Percentiles rank a stretch among this genome's conserved stretches.
Conservation (phyloP, 2,329 filamentous ascomycete species). For the Cladosporium oxysporum region DNA sequence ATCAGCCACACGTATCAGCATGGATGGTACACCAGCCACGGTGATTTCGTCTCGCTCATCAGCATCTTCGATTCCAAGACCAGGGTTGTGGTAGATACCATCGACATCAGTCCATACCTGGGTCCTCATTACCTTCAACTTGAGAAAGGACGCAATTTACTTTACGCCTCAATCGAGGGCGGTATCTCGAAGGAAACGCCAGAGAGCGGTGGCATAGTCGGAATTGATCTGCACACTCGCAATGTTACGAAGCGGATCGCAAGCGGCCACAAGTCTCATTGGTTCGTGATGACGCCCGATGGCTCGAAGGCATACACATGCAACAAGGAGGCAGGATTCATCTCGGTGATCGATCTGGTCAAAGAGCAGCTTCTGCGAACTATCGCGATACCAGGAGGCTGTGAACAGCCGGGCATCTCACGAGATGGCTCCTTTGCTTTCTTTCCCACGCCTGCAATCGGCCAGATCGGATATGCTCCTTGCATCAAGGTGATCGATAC, state of each 20-base stretch:
- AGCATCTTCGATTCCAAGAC: constrained; percentile 22
- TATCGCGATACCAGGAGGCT: not conserved
- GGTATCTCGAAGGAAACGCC: constrained; percentile 1
- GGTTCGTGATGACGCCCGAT: constrained; percentile 25
- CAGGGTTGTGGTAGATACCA: constrained; percentile 18
- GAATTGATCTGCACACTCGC: constrained; percentile 20
- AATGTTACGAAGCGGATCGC: constrained; percentile 21
- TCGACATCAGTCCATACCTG: constrained; percentile 21
- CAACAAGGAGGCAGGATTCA: constrained; percentile 22
- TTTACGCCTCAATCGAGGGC: constrained; percentile 22
- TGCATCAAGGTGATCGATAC: constrained; percentile 14
- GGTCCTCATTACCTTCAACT: constrained; percentile 22
- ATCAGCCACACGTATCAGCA: constrained; percentile 22
- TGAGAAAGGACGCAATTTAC: constrained; percentile 15
- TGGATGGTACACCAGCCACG: constrained; percentile 23
- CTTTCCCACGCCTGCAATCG: constrained; percentile 9
- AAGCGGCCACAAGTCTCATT: constrained; percentile 22
- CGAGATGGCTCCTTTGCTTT: not conserved
- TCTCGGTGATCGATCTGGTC: constrained; percentile 9
- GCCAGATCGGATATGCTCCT: not conserved
- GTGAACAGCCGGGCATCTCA: constrained; percentile 12
- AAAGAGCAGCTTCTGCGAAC: not conserved
- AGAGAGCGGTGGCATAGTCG: constrained; percentile 20
- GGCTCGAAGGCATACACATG: constrained; percentile 23
- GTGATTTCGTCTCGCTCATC: constrained; percentile 15